Conservation (phyloP, 257 asterid genomes). For the Ligustrum vulgare region DNA sequence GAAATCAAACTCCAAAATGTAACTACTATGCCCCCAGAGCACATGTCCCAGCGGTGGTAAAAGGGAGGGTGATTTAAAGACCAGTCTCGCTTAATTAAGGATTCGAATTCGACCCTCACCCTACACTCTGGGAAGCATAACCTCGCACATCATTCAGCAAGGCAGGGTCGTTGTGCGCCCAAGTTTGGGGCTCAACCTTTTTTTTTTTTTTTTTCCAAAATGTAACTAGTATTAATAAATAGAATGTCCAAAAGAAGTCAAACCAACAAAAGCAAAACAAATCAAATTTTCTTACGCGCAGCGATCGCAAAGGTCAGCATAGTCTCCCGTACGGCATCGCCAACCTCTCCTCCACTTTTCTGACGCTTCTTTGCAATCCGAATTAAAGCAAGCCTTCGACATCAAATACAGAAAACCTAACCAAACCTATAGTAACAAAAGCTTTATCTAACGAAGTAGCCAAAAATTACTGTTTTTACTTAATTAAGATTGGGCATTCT, state of each 20-base stretch:
- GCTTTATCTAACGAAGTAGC: neutral
- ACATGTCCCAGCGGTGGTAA: too few species aligned
- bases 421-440: neutral
- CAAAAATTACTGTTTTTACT: slow-evolving; percentile 7
- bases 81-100: too few species aligned
- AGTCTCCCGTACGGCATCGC: slow-evolving; percentile 98
- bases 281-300: slow-evolving; percentile 70
- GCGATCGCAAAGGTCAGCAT: slow-evolving; percentile 88
- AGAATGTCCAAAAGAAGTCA: neutral
- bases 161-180: too few species aligned
- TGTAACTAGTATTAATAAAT: neutral
- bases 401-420: slow-evolving; percentile 35
- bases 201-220: too few species aligned
- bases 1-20: slow-evolving; percentile 2
- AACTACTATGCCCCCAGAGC: too few species aligned
- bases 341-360: slow-evolving; percentile 70
- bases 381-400: slow-evolving; percentile 72
- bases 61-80: too few species aligned
- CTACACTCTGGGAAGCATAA: too few species aligned
- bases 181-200: too few species aligned
- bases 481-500: slow-evolving; percentile 17
- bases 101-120: too few species aligned
- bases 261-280: neutral
- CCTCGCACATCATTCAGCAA: too few species aligned
- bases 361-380: slow-evolving; percentile 61